These are phyloP conservation scores for Cladophialophora chaetospira DNA, from an alignment of 2,329 filamentous ascomycete genomes.

Conservation along the genomic window DNA sequence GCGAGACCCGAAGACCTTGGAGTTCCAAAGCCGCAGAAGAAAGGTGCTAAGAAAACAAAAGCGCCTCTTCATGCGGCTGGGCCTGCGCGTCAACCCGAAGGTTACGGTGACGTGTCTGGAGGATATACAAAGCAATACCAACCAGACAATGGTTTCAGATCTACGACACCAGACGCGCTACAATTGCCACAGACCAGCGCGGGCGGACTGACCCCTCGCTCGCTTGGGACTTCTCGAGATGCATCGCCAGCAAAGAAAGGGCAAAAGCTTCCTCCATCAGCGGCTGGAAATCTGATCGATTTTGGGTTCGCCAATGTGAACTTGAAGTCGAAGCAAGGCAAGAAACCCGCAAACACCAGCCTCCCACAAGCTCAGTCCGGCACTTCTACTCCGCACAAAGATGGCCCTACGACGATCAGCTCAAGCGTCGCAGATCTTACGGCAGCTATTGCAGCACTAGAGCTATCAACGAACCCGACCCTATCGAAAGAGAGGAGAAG, in stretches of 20 bases:
- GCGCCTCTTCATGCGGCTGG: slow-evolving; percentile 62
- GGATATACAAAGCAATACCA: slow-evolving; percentile 74
- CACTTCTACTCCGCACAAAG: slow-evolving; percentile 68
- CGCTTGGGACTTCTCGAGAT: slow-evolving; percentile 50
- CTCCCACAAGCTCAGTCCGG: slow-evolving; percentile 57
- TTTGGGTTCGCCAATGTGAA: slow-evolving; percentile 67
- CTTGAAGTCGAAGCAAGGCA: slow-evolving; percentile 60
- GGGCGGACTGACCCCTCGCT: slow-evolving; percentile 37
- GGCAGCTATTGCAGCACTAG: slow-evolving; percentile 82
- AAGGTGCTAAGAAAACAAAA: slow-evolving; percentile 60
- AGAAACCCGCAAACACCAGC: slow-evolving; percentile 53
- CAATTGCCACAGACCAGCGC: slow-evolving; percentile 46
- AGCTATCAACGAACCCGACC: slow-evolving; percentile 86
- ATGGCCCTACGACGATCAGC: slow-evolving; percentile 40
- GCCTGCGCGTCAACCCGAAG: slow-evolving; percentile 63
- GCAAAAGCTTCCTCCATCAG: slow-evolving; percentile 63
- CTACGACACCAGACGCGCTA: slow-evolving; percentile 53
- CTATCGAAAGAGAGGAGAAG: slow-evolving; percentile 63
- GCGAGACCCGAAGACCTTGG: not conserved
- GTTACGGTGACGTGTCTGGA: slow-evolving; percentile 65
- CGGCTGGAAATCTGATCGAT: slow-evolving; percentile 76
- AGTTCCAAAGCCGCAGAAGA: slow-evolving; percentile 41
- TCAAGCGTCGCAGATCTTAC: slow-evolving; percentile 60
- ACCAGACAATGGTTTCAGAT: slow-evolving; percentile 27
- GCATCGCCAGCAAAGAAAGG: slow-evolving; percentile 41